Evolutionary conservation across 2,329 filamentous ascomycete species (phyloP).

Genomic region (Acrocalymma vagum): DNA sequence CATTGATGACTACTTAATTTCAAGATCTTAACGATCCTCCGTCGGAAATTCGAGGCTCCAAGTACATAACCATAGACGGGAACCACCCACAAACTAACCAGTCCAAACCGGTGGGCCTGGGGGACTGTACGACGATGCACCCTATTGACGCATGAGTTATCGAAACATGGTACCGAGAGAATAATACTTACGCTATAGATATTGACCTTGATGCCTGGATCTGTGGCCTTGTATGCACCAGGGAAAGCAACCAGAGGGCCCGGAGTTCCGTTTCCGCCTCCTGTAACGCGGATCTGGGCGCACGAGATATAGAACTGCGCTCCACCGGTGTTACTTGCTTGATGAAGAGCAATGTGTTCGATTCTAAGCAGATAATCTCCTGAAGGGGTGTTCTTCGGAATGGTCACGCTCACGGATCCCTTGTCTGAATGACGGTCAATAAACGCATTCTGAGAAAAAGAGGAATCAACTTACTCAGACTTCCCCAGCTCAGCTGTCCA

Average conservation of each 20-base stretch:
- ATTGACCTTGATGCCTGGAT: constrained; percentile 43
- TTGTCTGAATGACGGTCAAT: constrained; percentile 12
- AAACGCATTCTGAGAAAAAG: too few relatives aligned
- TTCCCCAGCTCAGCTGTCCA: constrained; percentile 35
- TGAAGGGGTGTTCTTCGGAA: constrained; percentile 50
- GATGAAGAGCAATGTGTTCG: constrained; percentile 57
- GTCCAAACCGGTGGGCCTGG: constrained; percentile 41
- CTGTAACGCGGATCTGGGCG: constrained; percentile 54
- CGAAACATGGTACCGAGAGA: too few relatives aligned
- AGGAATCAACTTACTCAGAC: constrained; percentile 21
- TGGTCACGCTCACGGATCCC: constrained; percentile 39
- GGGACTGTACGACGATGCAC: constrained; percentile 30
- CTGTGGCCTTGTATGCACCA: constrained; percentile 46
- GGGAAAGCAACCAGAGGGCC: constrained; percentile 52
- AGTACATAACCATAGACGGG: too few relatives aligned
- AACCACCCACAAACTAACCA: too few relatives aligned
- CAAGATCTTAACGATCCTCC: too few relatives aligned
- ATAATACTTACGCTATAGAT: constrained; percentile 33
- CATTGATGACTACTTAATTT: too few relatives aligned
- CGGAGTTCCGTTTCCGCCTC: constrained; percentile 47
- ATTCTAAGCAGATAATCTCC: constrained; percentile 57
- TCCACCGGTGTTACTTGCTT: constrained; percentile 39
- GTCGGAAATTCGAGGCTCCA: too few relatives aligned
- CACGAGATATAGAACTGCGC: constrained; percentile 58
- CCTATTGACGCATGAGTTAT: constrained; percentile 1